Evolutionary conservation across 2,329 filamentous ascomycete species (phyloP), one percentile per base, ranked within the genome.

Genomic region (Xylariaceae sp.): DNA sequence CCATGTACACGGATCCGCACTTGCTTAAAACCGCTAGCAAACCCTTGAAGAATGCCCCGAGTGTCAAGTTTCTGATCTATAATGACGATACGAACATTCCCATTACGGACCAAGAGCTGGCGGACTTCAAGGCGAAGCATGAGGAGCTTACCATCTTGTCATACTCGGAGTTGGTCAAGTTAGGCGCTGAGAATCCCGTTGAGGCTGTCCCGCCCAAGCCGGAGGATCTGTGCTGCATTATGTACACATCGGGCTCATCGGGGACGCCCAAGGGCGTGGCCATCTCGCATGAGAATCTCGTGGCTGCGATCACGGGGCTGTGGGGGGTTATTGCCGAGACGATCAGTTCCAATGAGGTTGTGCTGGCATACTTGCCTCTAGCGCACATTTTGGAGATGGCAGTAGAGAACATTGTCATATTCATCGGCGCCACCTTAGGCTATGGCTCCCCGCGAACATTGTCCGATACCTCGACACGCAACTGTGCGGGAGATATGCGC

Each of bases 351-450:
- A 81, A 78, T 37, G 93, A 98, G 57, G 79, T 79, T 37, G 75
- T 97, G 35, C 78, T 98, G 37, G 89, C 91, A 19, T 98, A 97
- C 67, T 80, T 98, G 12, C 93, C 93, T 2, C 83, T 95, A 42
- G 91, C 93, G 2, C 93, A 98, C 64, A 97, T 97, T 60, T 83
- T 98, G 59, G 93, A 98, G 68, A 93, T 95, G 67, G 86, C 92
- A 48, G 88, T 98, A 55, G 93, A 98, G 70, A 96, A 95, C 65
- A 75, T 92, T 6, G 88, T 86, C 47, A 69, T 98, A 50, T 93
- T 84, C 70, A 88, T 92, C 75, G 93, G 93, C 56, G 91, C 85
- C 57, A 91, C 86, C 23, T 83, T 98, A 72, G 93, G 93, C 47
- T 97, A 97, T 66, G 93, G 92, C 49, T 92, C 88, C 64, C 85